A percentile compares a stretch with the other conserved stretches of the same genome.
These are phyloP conservation scores for Syncephalastrum sp. DNA, from an alignment of 371 early-diverging fungal species.

Conservation along the genomic window DNA sequence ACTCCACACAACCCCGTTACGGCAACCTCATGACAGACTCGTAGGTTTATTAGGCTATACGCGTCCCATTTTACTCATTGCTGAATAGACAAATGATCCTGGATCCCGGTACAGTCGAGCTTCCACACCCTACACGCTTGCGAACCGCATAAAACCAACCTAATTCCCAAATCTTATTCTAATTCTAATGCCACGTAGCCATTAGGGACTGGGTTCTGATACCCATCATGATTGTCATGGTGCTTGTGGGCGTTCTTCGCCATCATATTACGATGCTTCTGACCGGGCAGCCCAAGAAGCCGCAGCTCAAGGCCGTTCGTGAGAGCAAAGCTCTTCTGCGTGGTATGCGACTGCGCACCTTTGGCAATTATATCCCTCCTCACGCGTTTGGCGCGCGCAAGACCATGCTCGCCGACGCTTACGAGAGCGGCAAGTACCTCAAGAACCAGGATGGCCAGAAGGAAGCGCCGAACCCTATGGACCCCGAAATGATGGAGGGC, in stretches of 20 bases:
- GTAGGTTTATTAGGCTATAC: conserved; percentile 1
- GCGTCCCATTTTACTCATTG: background rate
- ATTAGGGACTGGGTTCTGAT: conserved; percentile 94
- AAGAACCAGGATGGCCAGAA: conserved; percentile 70
- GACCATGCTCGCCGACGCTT: conserved; percentile 69
- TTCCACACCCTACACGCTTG: background rate
- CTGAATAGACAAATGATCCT: conserved; percentile 51
- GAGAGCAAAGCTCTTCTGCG: conserved; percentile 82
- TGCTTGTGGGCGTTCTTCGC: conserved; percentile 84
- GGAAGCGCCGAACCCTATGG: conserved; percentile 80
- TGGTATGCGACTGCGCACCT: conserved; percentile 65
- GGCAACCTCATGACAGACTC: conserved; percentile 13
- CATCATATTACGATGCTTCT: conserved; percentile 90
- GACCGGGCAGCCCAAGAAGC: conserved; percentile 75
- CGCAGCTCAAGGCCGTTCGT: conserved; percentile 71
- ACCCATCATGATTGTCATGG: conserved; percentile 96
- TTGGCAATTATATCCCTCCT: conserved; percentile 69
- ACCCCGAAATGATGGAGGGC: conserved; percentile 90
- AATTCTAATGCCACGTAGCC: conserved; percentile 36
- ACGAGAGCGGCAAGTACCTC: conserved; percentile 79
- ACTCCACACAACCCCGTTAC: no score
- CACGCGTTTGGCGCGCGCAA: conserved; percentile 74
- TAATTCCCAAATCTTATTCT: no score
- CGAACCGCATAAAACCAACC: no score
- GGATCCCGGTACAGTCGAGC: conserved; percentile 52